Percentiles rank a stretch among this genome's conserved stretches.
Conservation (phyloP, 768 basidiomycete species). For the Leccinum obscurum region DNA sequence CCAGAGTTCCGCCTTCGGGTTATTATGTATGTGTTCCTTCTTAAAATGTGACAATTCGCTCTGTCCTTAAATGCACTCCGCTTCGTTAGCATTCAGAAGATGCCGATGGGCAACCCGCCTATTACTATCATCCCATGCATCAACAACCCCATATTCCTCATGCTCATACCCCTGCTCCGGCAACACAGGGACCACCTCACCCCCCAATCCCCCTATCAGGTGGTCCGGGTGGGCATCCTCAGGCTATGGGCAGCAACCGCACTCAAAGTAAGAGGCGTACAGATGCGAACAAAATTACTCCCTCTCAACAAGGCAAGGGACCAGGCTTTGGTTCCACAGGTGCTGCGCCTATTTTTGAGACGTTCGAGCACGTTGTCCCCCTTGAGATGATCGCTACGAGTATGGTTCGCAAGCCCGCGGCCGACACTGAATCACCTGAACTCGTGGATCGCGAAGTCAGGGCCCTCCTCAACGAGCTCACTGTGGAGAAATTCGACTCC, state of each 20-base stretch:
- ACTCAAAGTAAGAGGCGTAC: slow-evolving; percentile 77
- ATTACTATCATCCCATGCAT: no score
- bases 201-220: slow-evolving; percentile 25
- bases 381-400: no score
- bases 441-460: slow-evolving; percentile 93
- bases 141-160: no score
- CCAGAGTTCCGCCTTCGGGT: no score
- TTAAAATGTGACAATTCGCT: no score
- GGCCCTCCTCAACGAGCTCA: slow-evolving; percentile 89
- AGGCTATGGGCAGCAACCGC: slow-evolving; percentile 51
- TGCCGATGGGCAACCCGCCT: no score
- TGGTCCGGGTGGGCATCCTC: slow-evolving; percentile 47
- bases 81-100: no score
- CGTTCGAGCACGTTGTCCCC: slow-evolving; percentile 71
- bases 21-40: no score
- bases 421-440: slow-evolving; percentile 72
- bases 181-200: background rate
- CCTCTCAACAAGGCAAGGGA: slow-evolving; percentile 40
- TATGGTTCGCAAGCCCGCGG: slow-evolving; percentile 23
- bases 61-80: no score
- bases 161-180: no score
- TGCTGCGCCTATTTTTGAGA: slow-evolving; percentile 29
- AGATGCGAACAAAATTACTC: slow-evolving; percentile 48
- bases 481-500: slow-evolving; percentile 96
- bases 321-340: slow-evolving; percentile 33